A percentile compares a stretch with the other conserved stretches of the same genome.
Conservation (phyloP, 1,284 basidiomycete genomes). For the Coriolopsis trogii region DNA sequence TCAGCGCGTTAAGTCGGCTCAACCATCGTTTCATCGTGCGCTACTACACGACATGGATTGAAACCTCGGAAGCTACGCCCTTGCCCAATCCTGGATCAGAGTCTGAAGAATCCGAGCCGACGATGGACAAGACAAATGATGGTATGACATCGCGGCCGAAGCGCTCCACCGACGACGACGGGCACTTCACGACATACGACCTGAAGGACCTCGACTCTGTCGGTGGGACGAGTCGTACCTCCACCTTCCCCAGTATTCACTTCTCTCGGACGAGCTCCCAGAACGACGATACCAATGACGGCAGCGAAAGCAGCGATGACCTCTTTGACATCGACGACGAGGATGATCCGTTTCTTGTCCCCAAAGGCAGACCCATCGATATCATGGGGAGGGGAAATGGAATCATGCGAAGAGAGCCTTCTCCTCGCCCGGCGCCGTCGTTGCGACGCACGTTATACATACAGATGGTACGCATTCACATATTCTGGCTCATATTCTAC, state of each 20-base stretch:
- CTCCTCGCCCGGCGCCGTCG: constrained; percentile 32
- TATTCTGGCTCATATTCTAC: too few species aligned
- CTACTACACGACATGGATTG: constrained; percentile 87
- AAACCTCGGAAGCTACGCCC: constrained; percentile 57
- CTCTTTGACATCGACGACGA: constrained; percentile 19
- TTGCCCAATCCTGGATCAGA: constrained; percentile 47
- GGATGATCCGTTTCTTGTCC: constrained; percentile 28
- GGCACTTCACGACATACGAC: constrained; percentile 57
- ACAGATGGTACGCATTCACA: constrained; percentile 70
- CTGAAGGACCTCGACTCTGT: constrained; percentile 58
- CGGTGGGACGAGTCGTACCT: constrained; percentile 52
- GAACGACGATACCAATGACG: constrained; percentile 42
- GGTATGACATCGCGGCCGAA: constrained; percentile 57
- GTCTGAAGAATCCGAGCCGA: constrained; percentile 35
- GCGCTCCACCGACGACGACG: constrained; percentile 27
- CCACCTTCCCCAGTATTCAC: constrained; percentile 76
- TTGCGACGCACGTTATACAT: constrained; percentile 76
- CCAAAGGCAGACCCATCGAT: constrained; percentile 6
- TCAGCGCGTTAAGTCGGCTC: constrained; percentile 85
- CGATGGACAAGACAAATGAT: constrained; percentile 34
- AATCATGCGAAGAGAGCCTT: constrained; percentile 5
- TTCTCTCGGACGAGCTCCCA: constrained; percentile 56
- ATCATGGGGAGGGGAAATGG: constrained; percentile 9
- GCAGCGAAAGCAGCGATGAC: constrained; percentile 37
- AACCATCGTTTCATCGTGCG: constrained; percentile 93